Evolutionary conservation across 306 rosid genomes (phyloP).

Genomic region (Vigna hirtella): DNA sequence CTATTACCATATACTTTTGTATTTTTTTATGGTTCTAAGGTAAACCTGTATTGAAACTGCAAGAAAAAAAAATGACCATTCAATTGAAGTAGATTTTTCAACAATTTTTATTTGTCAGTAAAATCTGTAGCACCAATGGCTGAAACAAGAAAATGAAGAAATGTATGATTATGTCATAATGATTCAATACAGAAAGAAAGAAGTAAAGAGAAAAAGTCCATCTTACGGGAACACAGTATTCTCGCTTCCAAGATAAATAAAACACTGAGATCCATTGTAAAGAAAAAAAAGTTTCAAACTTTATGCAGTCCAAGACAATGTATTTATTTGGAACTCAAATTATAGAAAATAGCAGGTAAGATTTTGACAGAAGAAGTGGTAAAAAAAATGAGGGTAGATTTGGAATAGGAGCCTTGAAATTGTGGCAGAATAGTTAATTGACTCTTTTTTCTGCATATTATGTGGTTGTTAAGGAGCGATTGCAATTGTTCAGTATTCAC

Average conservation of each 20-base stretch:
- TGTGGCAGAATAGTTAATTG: conserved; percentile 41
- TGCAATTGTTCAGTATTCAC: conserved; percentile 51
- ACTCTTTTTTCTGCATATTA: conserved; percentile 48
- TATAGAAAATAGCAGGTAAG: background rate
- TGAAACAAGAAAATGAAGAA: background rate
- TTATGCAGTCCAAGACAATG: background rate
- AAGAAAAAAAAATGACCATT: too few species aligned
- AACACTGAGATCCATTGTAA: background rate
- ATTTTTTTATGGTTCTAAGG: too few species aligned
- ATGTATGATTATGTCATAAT: background rate
- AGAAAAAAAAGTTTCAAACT: background rate
- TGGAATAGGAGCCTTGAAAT: conserved; percentile 34
- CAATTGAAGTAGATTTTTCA: too few species aligned
- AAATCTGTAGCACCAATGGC: too few species aligned
- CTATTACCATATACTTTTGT: too few species aligned
- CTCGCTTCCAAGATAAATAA: background rate
- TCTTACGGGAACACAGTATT: background rate
- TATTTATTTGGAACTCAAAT: background rate
- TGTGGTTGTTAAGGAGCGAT: conserved; percentile 65
- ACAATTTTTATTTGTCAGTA: too few species aligned
- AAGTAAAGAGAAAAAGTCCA: background rate
- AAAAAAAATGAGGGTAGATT: conserved; percentile 25
- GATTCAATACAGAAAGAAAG: background rate
- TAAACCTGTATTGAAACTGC: too few species aligned
- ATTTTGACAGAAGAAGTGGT: background rate